Evolutionary conservation across 2,329 filamentous ascomycete genomes (phyloP), one percentile per base, ranked within the genome.

Genomic region (Lecanosticta acicola): DNA sequence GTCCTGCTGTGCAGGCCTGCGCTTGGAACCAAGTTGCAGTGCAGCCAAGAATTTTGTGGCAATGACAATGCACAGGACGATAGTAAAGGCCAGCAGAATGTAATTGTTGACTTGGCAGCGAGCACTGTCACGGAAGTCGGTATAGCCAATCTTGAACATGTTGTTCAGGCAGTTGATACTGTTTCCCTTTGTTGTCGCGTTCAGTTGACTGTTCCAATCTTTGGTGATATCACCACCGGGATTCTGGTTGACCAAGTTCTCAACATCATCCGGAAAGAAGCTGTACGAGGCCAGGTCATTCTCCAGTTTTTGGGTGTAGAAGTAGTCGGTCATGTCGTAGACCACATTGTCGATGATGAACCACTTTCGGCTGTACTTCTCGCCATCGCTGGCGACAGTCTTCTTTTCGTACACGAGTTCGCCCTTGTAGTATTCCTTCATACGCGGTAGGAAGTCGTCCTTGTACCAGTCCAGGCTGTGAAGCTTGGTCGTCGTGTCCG

Each of bases 301-400:
- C 16, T 59, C 41, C n/a, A 73, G 54, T 7, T 84, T 71, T 34
- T 82, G 68, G 0, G 89, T 95, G 62, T 88, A 75, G 68, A 90
- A 91, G 69, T 98, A 98, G 65, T 97, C 80, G 0, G 87, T 94
- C 43, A 98, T 69, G 64, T 98, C 94, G 63, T 93, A 97, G 16
- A 98, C 75, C 41, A 77, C 78, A 43, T 82, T 74, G 21, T 87
- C 74, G 50, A 94, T 80, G 44, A 85, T 84, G 53, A 87, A 84
- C 89, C 93, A 97, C 61, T 79, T 77, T 57, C 85, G 83, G 43
- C 80, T 75, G 13, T 82, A 68, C 26, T 85, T 69, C 20, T 79
- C 63, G 16, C 89, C 93, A 53, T 94, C 75, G 0, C 67, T 70
- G 47, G 77, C 68, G 49, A 98, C 72, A 1, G 71, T 72, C 1